Evolutionary conservation across 352 stramenopile species (phyloP), one percentile per base, ranked within the genome.

Genomic region (Pythium oligandrum): DNA sequence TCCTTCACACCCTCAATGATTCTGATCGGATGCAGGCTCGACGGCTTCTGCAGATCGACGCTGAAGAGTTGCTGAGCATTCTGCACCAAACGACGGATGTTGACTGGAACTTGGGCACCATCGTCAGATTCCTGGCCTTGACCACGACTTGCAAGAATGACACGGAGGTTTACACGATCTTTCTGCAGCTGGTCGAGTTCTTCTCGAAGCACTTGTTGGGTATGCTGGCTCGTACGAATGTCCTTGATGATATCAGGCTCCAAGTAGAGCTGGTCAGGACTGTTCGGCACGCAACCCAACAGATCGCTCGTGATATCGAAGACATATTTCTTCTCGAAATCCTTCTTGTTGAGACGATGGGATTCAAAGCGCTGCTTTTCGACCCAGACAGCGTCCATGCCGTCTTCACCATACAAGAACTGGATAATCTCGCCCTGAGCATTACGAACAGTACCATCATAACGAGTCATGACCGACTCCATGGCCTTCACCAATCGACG

Each of bases 381-480:
- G 46, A 99, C 98, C 93, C 95, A 99, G n/a, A 98, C 93, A 4
- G 93, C 96, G 80, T 99, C 97, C 96, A 99, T 99, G 51, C 97
- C 97, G 70, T 99, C 97, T 74, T 99, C 97, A 58, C 97, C 97
- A 44, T 93, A 93, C 53, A 92, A 51, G 50, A 94, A 94, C 59
- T 94, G 83, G 46, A 94, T 86, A 64, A 94, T 94, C 51, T 91
- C 80, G 8, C 82, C 81, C 48, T 92, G 81, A 8, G 79, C 79
- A 50, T 98, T 99, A 64, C 97, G 88, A n/a, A 99, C 85, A 7
- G 97, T 99, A 61, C 96, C 96, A 81, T 99, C 97, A 70, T 99
- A 99, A 51, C 96, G 77, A 26, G 96, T 95, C 90, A 98, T 99
- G 11, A 99, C 90, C 37, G 96, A 98, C 72, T 99, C 97, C 90